Base-by-base conservation (phyloP, 1,284 basidiomycete species). In the Puccinia novopanici region DNA sequence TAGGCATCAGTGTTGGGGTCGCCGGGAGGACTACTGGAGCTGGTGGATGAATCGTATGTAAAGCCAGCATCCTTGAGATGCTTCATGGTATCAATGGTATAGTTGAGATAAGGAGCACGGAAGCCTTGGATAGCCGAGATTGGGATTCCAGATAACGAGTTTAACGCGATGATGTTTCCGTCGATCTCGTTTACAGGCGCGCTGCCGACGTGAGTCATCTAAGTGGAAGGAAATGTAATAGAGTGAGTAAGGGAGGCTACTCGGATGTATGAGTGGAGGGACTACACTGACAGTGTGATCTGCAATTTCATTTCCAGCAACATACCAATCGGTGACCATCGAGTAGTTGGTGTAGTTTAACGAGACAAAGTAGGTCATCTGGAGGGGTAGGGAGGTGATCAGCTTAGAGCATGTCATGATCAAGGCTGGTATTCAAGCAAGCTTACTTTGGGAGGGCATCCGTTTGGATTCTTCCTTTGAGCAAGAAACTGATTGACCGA, bases 281-380 rank as follows among this genome's bases (percentile, higher is more conserved):
- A 42, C 24, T 27, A 48, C 50, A 88, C 89, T 83, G 86, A 91
- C 90, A 52, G 92, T 92, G 86, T 92, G 92, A 86, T 93, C 92
- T n/a, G 91, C 92, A 82, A 94, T 92, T 84, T 94, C 92, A 85
- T 93, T 93, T 52, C 92, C 92, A 9, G 90, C 91, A 61, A 93
- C 91, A 85, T 88, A 93, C 90, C 91, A 93, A 85, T 93, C 92
- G 86, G 92, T 93, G 70, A 94, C 91, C 82, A 84, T 83, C 13
- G 91, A 91, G 85, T 90, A 92, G 85, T 92, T 92, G 42, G 92
- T 93, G 86, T 90, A 93, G 82, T 89, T 89, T 74, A 92, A 87
- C 3, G 90, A 91, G 8, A 89, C 90, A 85, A 89, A 92, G 86
- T 92, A 92, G 34, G 91, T 92, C 89, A 91, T 92, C 85, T 80